These are phyloP conservation scores for Anisodus tanguticus DNA, from an alignment of 257 asterid species.

Conservation along the genomic window DNA sequence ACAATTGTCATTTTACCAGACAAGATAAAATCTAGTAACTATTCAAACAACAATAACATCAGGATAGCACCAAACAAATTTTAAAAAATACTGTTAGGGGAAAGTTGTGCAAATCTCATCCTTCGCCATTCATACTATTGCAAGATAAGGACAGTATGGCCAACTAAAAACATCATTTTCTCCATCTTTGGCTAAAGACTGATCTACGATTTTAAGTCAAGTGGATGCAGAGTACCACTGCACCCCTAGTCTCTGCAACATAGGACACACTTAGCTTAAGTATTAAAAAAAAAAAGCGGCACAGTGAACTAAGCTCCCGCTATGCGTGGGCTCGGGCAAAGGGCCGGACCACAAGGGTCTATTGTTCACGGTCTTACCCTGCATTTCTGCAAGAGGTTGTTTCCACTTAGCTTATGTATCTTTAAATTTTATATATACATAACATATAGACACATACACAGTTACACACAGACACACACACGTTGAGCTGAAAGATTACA, in stretches of 20 bases:
- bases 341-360: no score
- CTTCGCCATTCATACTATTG: neutral
- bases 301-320: no score
- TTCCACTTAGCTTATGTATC: neutral
- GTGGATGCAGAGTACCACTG: neutral
- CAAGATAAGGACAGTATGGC: neutral
- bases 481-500: neutral
- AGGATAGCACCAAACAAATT: neutral
- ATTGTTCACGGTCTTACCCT: no score
- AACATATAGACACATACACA: neutral
- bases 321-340: no score
- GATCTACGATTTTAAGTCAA: neutral
- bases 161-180: neutral
- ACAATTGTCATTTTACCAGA: neutral
- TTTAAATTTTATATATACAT: neutral
- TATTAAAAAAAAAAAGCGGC: no score
- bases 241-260: neutral
- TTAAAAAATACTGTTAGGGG: neutral
- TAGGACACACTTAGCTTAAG: neutral
- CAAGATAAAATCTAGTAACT: neutral
- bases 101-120: neutral
- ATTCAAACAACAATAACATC: slow-evolving; percentile 5
- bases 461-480: neutral
- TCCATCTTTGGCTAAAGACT: neutral
- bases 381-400: no score